Percentiles rank a stretch among this genome's conserved stretches.
Evolutionary conservation across 768 basidiomycete genomes (phyloP).

Genomic region (Nidularia pulvinata): DNA sequence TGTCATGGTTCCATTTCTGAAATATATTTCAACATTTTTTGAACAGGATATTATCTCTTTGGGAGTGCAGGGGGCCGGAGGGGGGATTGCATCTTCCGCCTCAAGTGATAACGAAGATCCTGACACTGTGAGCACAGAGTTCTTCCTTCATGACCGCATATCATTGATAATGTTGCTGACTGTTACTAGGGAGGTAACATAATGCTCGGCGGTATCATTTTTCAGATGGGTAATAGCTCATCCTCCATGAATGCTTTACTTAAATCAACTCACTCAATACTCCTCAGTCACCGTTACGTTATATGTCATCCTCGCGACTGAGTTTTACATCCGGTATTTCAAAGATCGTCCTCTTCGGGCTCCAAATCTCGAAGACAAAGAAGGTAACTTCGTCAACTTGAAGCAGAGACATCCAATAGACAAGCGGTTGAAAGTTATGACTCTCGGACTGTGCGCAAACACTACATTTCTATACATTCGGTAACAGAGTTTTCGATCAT

Average conservation of each 20-base stretch:
- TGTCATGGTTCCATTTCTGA: not conserved
- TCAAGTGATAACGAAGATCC: slow-evolving; percentile 8
- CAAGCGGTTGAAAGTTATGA: slow-evolving; percentile 22
- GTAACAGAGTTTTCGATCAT: slow-evolving; percentile 13
- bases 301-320: slow-evolving; percentile 37
- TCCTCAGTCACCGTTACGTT: slow-evolving; percentile 33
- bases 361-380: slow-evolving; percentile 9
- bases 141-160: not conserved
- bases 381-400: slow-evolving; percentile 18
- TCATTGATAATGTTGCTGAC: not conserved
- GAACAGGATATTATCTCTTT: slow-evolving; percentile 55
- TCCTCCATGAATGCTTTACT: not conserved
- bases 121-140: slow-evolving; percentile 5
- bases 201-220: slow-evolving; percentile 48
- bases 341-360: not conserved
- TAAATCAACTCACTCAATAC: not conserved
- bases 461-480: slow-evolving; percentile 49
- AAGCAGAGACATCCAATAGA: slow-evolving; percentile 1
- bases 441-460: slow-evolving; percentile 26
- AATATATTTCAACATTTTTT: not conserved
- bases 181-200: slow-evolving; percentile 18
- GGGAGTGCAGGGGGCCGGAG: slow-evolving; percentile 62
- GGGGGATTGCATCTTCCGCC: slow-evolving; percentile 48
- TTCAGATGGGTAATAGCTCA: slow-evolving; percentile 31
- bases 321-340: slow-evolving; percentile 40